Evolutionary conservation across 2,329 filamentous ascomycete species (phyloP), one percentile per base, ranked within the genome.

Genomic region (Aspergillus floridensis): DNA sequence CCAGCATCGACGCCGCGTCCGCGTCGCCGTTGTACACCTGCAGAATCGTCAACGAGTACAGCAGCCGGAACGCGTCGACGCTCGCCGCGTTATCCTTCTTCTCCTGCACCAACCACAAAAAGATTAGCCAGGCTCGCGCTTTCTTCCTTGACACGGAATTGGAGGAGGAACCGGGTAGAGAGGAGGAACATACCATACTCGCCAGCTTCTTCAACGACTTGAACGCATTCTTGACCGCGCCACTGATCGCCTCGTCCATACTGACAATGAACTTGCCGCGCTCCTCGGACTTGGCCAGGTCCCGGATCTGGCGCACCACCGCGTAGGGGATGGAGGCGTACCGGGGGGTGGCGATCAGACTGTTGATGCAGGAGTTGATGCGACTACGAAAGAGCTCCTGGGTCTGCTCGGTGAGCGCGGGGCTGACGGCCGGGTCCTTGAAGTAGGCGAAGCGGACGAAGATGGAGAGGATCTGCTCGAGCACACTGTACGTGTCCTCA

Each of bases 11-110:
- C 22, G 96, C 84, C 0, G 92, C 91, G 70, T 98, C 95, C 0
- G 89, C 82, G 60, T 96, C 92, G 24, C 92, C 91, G 68, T 93
- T 93, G 77, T 96, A 96, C 8, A 96, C 83, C 73, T 97, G 92
- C 57, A 98, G 82, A 14, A 97, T 85, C 0, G 92, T 89, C 55
- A 97, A 84, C 0, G 91, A 88, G 72, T 96, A 92, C 1, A 98
- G 83, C 38, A 97, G 82, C 21, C 89, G 88, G 59, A 97, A 84
- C 0, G 90, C 90, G 61, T 87, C 86, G 16, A 80, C 80, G 55
- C 70, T 70, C 2, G 71, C 66, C 22, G 61, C 61, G 52, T 71
- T 67, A 24, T 68, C 85, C 31, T 81, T 80, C 48, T 84, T 82
- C 21, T 80, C 72, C 67, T 82, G 75, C 61, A 85, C 80, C 56